Evolutionary conservation across 768 basidiomycete genomes (phyloP).

Genomic region (Leucocoprinus birnbaumii): DNA sequence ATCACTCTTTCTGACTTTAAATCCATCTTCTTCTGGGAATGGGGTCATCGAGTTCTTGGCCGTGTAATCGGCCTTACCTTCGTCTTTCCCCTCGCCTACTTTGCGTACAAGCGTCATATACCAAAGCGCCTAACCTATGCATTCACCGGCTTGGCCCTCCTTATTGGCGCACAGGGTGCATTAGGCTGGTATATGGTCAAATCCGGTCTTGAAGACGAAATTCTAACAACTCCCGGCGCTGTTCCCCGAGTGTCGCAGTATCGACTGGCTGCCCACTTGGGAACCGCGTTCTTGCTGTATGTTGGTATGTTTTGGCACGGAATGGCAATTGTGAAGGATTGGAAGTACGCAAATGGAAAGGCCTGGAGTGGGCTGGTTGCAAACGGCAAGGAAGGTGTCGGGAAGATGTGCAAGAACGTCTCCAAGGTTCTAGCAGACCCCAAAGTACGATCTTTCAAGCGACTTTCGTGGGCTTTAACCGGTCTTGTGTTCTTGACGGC

Average conservation of each 20-base stretch:
- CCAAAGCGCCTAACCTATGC: constrained; percentile 57
- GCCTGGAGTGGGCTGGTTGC: constrained; percentile 55
- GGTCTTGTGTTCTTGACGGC: constrained; percentile 89
- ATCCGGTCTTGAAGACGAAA: constrained; percentile 84
- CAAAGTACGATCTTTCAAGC: constrained; percentile 53
- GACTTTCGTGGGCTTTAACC: constrained; percentile 57
- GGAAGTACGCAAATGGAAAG: constrained; percentile 60
- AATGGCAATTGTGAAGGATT: constrained; percentile 73
- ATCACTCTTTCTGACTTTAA: constrained; percentile 92
- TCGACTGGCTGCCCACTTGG: constrained; percentile 90
- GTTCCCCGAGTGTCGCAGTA: constrained; percentile 97
- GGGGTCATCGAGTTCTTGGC: constrained; percentile 92
- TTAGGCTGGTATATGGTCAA: constrained; percentile 99
- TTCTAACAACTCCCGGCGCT: constrained; percentile 76
- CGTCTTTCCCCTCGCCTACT: constrained; percentile 82
- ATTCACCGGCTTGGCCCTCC: constrained; percentile 67
- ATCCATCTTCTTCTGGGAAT: constrained; percentile 97
- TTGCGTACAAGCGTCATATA: constrained; percentile 67
- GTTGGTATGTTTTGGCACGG: constrained; percentile 88
- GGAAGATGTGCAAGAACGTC: constrained; percentile 25
- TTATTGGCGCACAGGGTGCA: constrained; percentile 89
- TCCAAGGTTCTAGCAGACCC: constrained; percentile 52
- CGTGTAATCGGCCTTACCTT: constrained; percentile 83
- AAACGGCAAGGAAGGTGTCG: constrained; percentile 14
- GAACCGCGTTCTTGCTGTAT: constrained; percentile 90